Percentiles rank a stretch among this genome's conserved stretches.
Conservation (phyloP, 176 grass and related monocot genomes). For the Hsuehochloa calcarea region DNA sequence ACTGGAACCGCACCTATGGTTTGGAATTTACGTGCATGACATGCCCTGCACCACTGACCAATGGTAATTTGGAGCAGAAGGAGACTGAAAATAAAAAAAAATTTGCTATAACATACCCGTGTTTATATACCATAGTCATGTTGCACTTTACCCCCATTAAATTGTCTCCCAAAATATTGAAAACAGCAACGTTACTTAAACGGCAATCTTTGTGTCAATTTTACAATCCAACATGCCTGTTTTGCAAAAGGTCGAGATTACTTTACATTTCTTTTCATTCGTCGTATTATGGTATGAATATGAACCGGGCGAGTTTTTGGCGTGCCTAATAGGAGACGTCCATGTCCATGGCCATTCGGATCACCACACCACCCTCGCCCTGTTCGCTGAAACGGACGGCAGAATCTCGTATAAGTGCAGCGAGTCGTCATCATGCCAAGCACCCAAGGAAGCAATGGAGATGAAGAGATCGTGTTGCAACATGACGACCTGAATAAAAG, state of each 20-base stretch:
- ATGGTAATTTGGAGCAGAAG: background rate
- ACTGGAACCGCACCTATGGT: background rate
- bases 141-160: background rate
- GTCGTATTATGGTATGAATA: background rate
- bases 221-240: background rate
- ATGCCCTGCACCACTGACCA: background rate
- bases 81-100: too few species aligned
- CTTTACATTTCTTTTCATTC: background rate
- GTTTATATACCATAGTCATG: too few species aligned
- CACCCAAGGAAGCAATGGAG: background rate
- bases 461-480: background rate
- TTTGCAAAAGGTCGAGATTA: background rate
- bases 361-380: constrained; percentile 1
- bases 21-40: background rate
- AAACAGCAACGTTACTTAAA: constrained; percentile 1
- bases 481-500: constrained; percentile 4
- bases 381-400: background rate
- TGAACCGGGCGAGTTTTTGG: background rate
- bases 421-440: background rate
- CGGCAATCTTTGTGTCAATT: background rate
- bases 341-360: constrained; percentile 29
- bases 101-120: background rate
- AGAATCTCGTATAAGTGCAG: background rate
- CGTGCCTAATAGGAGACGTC: constrained; percentile 19
- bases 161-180: background rate